Evolutionary conservation across 441 rosid species (phyloP).

Genomic region (Omphalea diandra): DNA sequence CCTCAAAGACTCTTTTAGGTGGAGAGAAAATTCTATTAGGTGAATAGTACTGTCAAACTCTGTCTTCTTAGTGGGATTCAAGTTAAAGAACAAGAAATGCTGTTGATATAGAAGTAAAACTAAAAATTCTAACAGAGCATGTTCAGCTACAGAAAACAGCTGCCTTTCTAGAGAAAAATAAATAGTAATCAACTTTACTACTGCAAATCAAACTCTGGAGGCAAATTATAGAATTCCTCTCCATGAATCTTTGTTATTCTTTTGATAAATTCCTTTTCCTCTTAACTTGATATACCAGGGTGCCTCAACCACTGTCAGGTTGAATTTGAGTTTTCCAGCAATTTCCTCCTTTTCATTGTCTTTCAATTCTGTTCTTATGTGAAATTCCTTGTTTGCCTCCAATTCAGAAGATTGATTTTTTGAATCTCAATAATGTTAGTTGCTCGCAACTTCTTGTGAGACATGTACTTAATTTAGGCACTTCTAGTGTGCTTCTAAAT

Average conservation of each 20-base stretch:
- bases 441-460: neutral
- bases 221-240: neutral
- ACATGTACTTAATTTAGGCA: neutral
- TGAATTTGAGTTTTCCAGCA: neutral
- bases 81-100: too few species aligned
- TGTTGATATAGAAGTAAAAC: too few species aligned
- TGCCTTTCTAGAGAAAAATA: too few species aligned
- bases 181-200: too few species aligned
- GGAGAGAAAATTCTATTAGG: neutral
- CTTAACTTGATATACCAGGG: too few species aligned
- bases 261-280: too few species aligned
- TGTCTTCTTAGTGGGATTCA: too few species aligned
- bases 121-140: too few species aligned
- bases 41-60: too few species aligned
- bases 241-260: neutral
- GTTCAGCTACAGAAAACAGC: too few species aligned
- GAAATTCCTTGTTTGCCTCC: neutral
- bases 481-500: neutral
- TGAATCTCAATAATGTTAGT: neutral
- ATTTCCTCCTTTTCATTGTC: neutral
- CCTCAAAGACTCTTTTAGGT: neutral
- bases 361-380: neutral
- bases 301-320: neutral
- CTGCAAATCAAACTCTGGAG: conserved; percentile 6
- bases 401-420: neutral